phyloP scores from a whole-genome alignment of 441 rosid species.

The Kokia cookei region DNA sequence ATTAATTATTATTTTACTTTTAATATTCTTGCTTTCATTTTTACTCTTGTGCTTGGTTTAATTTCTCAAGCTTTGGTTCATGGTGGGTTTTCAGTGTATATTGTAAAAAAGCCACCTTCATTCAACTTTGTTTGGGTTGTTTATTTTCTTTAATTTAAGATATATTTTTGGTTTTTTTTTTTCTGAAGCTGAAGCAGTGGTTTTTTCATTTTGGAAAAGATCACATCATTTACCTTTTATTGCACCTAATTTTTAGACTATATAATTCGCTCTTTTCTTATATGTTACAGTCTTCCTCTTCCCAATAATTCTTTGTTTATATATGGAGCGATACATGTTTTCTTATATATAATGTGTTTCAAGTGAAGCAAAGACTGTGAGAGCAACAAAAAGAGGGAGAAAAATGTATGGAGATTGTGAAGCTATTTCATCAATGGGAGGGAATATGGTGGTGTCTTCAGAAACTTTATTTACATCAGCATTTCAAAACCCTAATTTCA shows the following conservation, averaged over 20 bases:
- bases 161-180: too few species aligned
- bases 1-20: too few species aligned
- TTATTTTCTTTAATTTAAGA: not conserved
- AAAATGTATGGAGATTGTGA: constrained; percentile 64
- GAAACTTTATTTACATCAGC: constrained; percentile 49
- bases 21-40: not conserved
- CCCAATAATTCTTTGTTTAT: too few species aligned
- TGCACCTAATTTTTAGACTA: not conserved
- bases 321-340: too few species aligned
- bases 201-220: not conserved
- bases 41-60: not conserved
- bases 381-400: not conserved
- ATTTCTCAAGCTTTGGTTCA: not conserved
- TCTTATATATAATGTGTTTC: not conserved
- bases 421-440: constrained; percentile 61
- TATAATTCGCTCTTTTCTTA: not conserved
- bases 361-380: not conserved
- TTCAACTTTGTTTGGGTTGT: not conserved
- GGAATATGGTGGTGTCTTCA: constrained; percentile 45
- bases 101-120: too few species aligned
- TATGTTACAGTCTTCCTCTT: not conserved
- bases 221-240: not conserved
- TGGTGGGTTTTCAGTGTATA: too few species aligned
- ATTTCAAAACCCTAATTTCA: constrained; percentile 72
- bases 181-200: not conserved